Evolutionary conservation across 306 rosid species (phyloP).

Genomic region (Trifolium subterraneum): DNA sequence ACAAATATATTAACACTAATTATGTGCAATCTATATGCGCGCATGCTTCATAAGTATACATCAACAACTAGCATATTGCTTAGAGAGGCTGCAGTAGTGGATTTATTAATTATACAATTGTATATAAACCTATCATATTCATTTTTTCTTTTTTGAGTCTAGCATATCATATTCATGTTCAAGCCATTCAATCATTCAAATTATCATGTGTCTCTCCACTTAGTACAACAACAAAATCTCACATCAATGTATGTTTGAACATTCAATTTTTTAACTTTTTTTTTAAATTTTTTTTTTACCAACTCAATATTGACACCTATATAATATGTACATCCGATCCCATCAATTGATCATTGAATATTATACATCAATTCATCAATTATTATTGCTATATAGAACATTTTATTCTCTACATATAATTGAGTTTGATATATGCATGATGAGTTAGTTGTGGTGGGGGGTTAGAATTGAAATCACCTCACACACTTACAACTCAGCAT

Average conservation of each 20-base stretch:
- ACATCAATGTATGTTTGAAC: not conserved
- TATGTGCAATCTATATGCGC: slow-evolving; percentile 35
- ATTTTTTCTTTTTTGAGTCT: too few relatives aligned
- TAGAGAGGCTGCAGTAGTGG: slow-evolving; percentile 29
- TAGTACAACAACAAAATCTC: slow-evolving; percentile 46
- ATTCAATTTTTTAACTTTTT: not conserved
- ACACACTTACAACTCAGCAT: slow-evolving; percentile 1
- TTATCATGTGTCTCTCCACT: slow-evolving; percentile 61
- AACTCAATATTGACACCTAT: not conserved
- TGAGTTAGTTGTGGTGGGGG: slow-evolving; percentile 37
- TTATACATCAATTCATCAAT: slow-evolving; percentile 41
- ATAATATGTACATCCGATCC: slow-evolving; percentile 35
- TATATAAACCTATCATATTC: too few relatives aligned
- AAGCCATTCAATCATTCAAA: slow-evolving; percentile 54
- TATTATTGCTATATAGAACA: slow-evolving; percentile 25
- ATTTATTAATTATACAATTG: slow-evolving; percentile 25
- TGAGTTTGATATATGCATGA: slow-evolving; percentile 25
- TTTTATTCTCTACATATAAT: not conserved
- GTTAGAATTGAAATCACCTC: slow-evolving; percentile 3
- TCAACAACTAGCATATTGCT: slow-evolving; percentile 38
- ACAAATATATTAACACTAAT: not conserved
- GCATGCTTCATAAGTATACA: slow-evolving; percentile 56
- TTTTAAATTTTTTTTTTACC: not conserved
- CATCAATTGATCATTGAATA: slow-evolving; percentile 39
- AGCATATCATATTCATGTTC: slow-evolving; percentile 43